A percentile compares a stretch with the other conserved stretches of the same genome.
These are phyloP conservation scores for Cyberlindnera sargentensis DNA, from an alignment of 805 yeast genomes.

Conservation along the genomic window DNA sequence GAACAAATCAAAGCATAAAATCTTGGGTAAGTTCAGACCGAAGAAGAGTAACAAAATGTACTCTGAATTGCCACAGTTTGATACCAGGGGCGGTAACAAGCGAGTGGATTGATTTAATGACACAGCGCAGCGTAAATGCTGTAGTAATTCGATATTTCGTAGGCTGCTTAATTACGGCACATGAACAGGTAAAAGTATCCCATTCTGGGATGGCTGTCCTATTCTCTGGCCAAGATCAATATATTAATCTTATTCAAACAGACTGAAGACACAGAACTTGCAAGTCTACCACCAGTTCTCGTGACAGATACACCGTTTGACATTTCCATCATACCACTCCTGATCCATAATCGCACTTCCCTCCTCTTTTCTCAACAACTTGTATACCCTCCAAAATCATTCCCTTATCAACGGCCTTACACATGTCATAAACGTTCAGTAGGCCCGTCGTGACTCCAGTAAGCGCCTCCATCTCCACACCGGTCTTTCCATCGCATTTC, in stretches of 20 bases:
- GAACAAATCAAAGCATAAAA: slow-evolving; percentile 30
- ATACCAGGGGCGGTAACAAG: slow-evolving; percentile 10
- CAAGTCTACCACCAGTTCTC: slow-evolving; percentile 3
- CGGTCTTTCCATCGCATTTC: slow-evolving; percentile 43
- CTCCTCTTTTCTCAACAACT: slow-evolving; percentile 38
- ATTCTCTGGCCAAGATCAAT: slow-evolving; percentile 2
- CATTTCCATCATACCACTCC: background rate
- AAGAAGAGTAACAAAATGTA: slow-evolving; percentile 32
- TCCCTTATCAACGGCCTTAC: slow-evolving; percentile 46
- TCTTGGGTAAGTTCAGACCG: slow-evolving; percentile 33
- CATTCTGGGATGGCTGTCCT: too few species aligned
- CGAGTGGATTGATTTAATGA: background rate
- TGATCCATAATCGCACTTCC: slow-evolving; percentile 26
- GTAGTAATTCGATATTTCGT: too few species aligned
- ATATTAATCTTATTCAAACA: background rate
- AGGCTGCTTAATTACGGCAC: too few species aligned
- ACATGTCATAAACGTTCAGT: slow-evolving; percentile 50
- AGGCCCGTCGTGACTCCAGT: slow-evolving; percentile 38
- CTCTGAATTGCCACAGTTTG: slow-evolving; percentile 34
- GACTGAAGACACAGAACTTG: slow-evolving; percentile 14
- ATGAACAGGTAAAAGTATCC: too few species aligned
- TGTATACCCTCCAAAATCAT: slow-evolving; percentile 34
- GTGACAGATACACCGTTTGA: slow-evolving; percentile 21
- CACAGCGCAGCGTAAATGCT: too few species aligned
- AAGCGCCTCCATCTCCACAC: slow-evolving; percentile 54